Evolutionary conservation across 2,329 filamentous ascomycete species (phyloP).

Genomic region (Tolypocladium capitatum): DNA sequence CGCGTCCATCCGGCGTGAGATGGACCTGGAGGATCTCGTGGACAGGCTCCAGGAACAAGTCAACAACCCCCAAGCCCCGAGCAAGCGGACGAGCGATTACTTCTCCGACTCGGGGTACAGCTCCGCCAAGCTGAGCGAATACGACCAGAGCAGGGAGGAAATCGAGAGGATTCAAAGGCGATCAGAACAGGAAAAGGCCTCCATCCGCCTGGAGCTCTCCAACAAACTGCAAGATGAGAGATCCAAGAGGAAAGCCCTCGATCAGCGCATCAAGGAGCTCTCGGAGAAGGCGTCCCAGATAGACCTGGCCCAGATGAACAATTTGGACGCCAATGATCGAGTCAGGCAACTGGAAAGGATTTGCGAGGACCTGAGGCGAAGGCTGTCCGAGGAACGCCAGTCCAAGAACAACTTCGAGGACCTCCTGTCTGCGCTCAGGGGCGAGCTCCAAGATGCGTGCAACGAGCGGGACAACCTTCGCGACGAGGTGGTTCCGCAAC

Average conservation of each 20-base stretch:
- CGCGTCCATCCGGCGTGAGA: slow-evolving; percentile 82
- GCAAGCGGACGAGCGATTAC: slow-evolving; percentile 85
- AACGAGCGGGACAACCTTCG: slow-evolving; percentile 87
- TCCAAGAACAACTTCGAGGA: slow-evolving; percentile 92
- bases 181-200: slow-evolving; percentile 83
- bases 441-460: slow-evolving; percentile 67
- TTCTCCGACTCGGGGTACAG: slow-evolving; percentile 93
- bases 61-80: slow-evolving; percentile 40
- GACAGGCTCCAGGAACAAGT: slow-evolving; percentile 75
- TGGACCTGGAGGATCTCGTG: slow-evolving; percentile 90
- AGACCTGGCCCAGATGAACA: slow-evolving; percentile 40
- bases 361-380: slow-evolving; percentile 71
- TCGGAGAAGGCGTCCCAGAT: slow-evolving; percentile 62
- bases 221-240: slow-evolving; percentile 82
- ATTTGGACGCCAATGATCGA: slow-evolving; percentile 42
- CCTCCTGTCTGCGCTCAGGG: slow-evolving; percentile 68
- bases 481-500: slow-evolving; percentile 72
- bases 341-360: slow-evolving; percentile 67
- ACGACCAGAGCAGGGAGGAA: slow-evolving; percentile 52
- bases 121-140: slow-evolving; percentile 63
- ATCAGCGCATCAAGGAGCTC: slow-evolving; percentile 71
- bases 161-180: slow-evolving; percentile 71
- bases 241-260: slow-evolving; percentile 57
- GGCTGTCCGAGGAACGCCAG: slow-evolving; percentile 71
- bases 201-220: slow-evolving; percentile 71